Evolutionary conservation across 805 yeast species (phyloP), one percentile per base, ranked within the genome.

Genomic region (Jamesozyma rosinii): DNA sequence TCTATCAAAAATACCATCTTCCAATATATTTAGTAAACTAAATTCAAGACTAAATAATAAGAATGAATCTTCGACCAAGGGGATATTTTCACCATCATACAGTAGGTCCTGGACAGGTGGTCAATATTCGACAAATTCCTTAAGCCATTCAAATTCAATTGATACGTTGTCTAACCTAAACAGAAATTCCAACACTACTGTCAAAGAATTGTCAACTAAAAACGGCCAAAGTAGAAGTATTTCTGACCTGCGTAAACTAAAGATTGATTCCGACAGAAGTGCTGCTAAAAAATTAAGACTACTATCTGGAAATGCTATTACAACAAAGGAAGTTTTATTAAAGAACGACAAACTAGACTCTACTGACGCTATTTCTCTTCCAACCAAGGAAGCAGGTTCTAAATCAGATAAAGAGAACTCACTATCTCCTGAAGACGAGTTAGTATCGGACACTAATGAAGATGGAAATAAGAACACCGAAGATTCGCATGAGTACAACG

Each of bases 271-370:
- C 14, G 51, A 54, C 3, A 64, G 72, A 49, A 66, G 69, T 34
- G 72, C 70, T 6, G 70, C 73, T 0, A 69, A 70, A 49, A 66
- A 68, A 49, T 38, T 66, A 35, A 68, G 64, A 47, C 50, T 70
- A 3, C 55, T 68, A 4, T 50, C 59, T 9, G 67, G 66, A 0
- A 43, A 42, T 10, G 32, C 59, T 4, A 31, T 48, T 2, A 35
- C 49, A 9, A 59, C 64, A 0, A 54, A 53, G 27, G 41, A 33
- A 17, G 31, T 40, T 33, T 34, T 31, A 22, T 38, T 39, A 14
- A 48, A 43, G 8, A 47, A 44, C 19, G 47, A 45, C 11, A 38
- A 35, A 18, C 14, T 36, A 9, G 33, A 30, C 10, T 19, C 37
- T 17, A 24, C 11, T 24, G 29, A 24, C 29, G 10, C 10, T 8